Base-by-base conservation (phyloP, 2,329 filamentous ascomycete species). In the Orbilia brochopaga region DNA sequence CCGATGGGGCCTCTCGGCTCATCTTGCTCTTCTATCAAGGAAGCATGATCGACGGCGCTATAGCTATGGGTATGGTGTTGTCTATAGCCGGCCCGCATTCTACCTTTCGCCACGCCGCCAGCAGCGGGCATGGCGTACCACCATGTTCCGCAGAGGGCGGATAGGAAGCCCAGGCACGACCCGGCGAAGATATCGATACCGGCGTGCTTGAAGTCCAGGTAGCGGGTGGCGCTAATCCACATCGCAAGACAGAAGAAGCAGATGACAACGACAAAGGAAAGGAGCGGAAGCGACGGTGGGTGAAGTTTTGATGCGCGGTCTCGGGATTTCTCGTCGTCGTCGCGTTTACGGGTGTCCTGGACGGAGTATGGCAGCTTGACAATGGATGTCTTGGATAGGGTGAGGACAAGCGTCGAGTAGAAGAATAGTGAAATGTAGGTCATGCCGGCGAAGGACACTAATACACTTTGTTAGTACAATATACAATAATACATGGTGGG, bases 341-440 rank as follows among this genome's bases (percentile, higher is more conserved):
- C 17, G 24, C 7, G 30, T 42, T 60, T 60, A 21, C 35, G 17
- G 40, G 35, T 35, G 19, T 73, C 69, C n/a, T 44, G 48, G 11
- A 15, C 27, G 10, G 19, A 17, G 48, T 53, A 66, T 2, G 69
- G 69, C 37, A 73, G 69, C 37, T 67, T 66, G 32, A 37, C 19
- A n/a, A 52, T 50, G 1, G 69, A 73, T 8, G 61, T 62, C 10
- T 52, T 62, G 40, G 55, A 83, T 4, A 72, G 67, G 8, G 86
- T 88, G 73, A 92, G 87, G 69, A 87, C 85, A 77, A 93, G 90
- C 78, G 92, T 93, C 79, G 88, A 90, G 75, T 90, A 91, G 27
- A 97, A 84, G 82, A 92, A 97, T 55, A 97, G 85, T 1, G 89
- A 90, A 15, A 96, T 85, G 79, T 96, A 96, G 61, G 92, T 85